These are phyloP conservation scores for Rhizophora mangle DNA, from an alignment of 345 rosid species.

Conservation along the genomic window DNA sequence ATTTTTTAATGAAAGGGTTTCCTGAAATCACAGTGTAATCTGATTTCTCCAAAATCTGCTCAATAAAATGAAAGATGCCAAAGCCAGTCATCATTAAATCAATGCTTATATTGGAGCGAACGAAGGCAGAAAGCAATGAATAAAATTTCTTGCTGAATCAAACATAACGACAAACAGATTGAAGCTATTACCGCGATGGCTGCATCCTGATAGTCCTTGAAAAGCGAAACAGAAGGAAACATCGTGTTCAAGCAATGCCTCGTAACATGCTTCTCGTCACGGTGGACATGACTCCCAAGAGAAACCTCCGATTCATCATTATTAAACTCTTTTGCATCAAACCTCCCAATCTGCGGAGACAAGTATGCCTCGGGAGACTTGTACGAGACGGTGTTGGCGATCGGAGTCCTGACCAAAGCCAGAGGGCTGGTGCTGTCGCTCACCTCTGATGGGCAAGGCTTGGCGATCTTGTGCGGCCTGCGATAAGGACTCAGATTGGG, in stretches of 20 bases:
- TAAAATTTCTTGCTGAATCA: constrained; percentile 6
- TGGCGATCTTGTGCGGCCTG: constrained; percentile 56
- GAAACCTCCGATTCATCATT: constrained; percentile 36
- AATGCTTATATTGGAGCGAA: no score
- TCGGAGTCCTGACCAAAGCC: constrained; percentile 48
- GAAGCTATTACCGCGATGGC: constrained; percentile 72
- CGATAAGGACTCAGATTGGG: constrained; percentile 28
- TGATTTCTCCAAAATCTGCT: constrained; percentile 84
- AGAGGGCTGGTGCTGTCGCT: constrained; percentile 51
- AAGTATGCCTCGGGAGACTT: constrained; percentile 64
- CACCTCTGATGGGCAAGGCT: constrained; percentile 43
- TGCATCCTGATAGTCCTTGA: constrained; percentile 84
- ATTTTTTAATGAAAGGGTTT: constrained; percentile 76
- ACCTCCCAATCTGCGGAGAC: constrained; percentile 61
- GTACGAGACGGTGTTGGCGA: constrained; percentile 12
- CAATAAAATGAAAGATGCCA: constrained; percentile 15
- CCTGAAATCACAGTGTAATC: constrained; percentile 90
- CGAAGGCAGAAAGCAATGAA: neutral
- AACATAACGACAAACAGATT: neutral
- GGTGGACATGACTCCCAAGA: constrained; percentile 33
- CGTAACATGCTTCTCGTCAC: constrained; percentile 45
- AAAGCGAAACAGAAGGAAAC: constrained; percentile 81
- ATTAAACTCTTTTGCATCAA: constrained; percentile 2
- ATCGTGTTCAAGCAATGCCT: constrained; percentile 70
- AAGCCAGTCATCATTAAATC: neutral